Percentiles rank a stretch among this genome's conserved stretches.
Evolutionary conservation across 1,139 yeast genomes (phyloP).

Genomic region (Lodderomyces pseudojiufengensis): DNA sequence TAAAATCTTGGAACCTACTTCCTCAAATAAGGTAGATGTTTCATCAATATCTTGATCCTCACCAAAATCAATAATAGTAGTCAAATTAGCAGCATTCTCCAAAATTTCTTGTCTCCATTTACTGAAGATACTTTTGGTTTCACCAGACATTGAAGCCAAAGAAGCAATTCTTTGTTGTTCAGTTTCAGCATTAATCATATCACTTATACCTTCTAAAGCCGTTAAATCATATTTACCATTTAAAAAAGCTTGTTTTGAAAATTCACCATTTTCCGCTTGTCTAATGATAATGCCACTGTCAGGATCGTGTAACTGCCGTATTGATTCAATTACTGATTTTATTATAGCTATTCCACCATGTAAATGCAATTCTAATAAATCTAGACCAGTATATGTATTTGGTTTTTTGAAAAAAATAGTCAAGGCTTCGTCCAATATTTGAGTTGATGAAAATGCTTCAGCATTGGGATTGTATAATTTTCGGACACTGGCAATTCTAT

Average conservation of each 20-base stretch:
- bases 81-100: slow-evolving; percentile 64
- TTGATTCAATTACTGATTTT: slow-evolving; percentile 61
- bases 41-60: slow-evolving; percentile 86
- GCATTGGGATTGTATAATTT: slow-evolving; percentile 42
- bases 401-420: slow-evolving; percentile 70
- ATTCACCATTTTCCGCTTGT: slow-evolving; percentile 92
- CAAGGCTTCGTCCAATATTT: slow-evolving; percentile 72
- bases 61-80: slow-evolving; percentile 94
- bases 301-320: slow-evolving; percentile 49
- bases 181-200: slow-evolving; percentile 90
- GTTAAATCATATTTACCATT: slow-evolving; percentile 71
- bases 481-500: slow-evolving; percentile 56
- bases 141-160: slow-evolving; percentile 67
- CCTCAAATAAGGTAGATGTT: slow-evolving; percentile 43
- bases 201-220: slow-evolving; percentile 86
- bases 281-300: slow-evolving; percentile 46
- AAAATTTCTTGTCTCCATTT: slow-evolving; percentile 69
- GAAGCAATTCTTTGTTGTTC: slow-evolving; percentile 82
- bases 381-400: slow-evolving; percentile 91
- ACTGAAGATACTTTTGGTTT: slow-evolving; percentile 50
- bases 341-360: slow-evolving; percentile 95
- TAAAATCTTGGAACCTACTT: slow-evolving; percentile 44
- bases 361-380: slow-evolving; percentile 75
- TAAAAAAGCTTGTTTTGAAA: slow-evolving; percentile 75
- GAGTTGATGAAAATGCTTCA: slow-evolving; percentile 13